phyloP scores from a whole-genome alignment of 768 basidiomycete species.

The Tricholoma hemisulphureum region DNA sequence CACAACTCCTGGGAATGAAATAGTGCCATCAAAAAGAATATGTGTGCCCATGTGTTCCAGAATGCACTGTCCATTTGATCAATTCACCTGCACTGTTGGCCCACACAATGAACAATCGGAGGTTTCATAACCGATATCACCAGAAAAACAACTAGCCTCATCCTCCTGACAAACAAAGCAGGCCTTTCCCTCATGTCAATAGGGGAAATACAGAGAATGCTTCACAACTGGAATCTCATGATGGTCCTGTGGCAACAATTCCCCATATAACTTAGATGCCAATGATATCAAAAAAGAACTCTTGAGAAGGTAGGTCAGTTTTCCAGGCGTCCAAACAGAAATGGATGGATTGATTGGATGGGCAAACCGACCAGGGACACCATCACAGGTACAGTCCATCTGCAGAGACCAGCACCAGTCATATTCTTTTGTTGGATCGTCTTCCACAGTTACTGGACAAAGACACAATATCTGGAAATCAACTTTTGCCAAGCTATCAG shows the following conservation, averaged over 20 bases:
- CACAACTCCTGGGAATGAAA: not conserved
- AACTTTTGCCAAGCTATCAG: not conserved
- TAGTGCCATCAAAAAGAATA: too few species aligned
- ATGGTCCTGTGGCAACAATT: not conserved
- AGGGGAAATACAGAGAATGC: too few species aligned
- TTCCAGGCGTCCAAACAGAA: not conserved
- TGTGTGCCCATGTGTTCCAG: too few species aligned
- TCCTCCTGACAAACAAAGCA: too few species aligned
- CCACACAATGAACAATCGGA: too few species aligned
- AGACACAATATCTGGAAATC: not conserved
- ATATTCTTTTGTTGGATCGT: not conserved
- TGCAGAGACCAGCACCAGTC: not conserved
- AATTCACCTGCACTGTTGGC: too few species aligned
- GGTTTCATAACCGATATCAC: too few species aligned
- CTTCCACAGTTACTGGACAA: not conserved
- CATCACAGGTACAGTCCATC: not conserved
- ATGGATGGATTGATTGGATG: not conserved
- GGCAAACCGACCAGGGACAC: not conserved
- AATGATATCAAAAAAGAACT: not conserved
- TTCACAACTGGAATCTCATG: too few species aligned
- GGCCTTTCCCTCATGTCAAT: too few species aligned
- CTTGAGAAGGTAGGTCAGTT: not conserved
- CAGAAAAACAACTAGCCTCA: too few species aligned
- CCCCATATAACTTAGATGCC: not conserved
- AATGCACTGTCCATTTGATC: too few species aligned